Conservation (phyloP, 495 filamentous ascomycete species). For the Tuber indicum region DNA sequence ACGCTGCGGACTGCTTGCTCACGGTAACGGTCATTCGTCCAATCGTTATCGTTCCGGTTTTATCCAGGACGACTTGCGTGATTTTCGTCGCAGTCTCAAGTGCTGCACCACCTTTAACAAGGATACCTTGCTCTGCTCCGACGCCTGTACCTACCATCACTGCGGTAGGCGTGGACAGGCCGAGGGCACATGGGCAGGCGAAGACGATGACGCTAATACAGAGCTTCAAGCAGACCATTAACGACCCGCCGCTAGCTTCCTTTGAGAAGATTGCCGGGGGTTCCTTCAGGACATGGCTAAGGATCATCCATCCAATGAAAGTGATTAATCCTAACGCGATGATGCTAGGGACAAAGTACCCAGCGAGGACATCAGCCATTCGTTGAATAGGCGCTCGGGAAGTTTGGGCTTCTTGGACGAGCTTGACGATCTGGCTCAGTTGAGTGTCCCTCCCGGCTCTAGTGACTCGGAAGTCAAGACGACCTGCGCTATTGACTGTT, state of each 20-base stretch:
- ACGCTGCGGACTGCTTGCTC: constrained; percentile 57
- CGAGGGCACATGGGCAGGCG: constrained; percentile 92
- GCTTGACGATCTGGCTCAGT: constrained; percentile 92
- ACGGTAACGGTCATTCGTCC: constrained; percentile 89
- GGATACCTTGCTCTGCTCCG: constrained; percentile 92
- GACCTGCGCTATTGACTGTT: constrained; percentile 88
- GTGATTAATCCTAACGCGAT: constrained; percentile 76
- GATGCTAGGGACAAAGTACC: constrained; percentile 90
- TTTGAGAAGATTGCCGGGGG: constrained; percentile 87
- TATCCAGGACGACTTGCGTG: constrained; percentile 94
- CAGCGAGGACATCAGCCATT: constrained; percentile 83
- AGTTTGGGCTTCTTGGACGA: constrained; percentile 95
- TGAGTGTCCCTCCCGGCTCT: constrained; percentile 92
- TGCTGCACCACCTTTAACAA: constrained; percentile 92
- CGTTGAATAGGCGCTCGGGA: constrained; percentile 90
- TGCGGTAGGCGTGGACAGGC: constrained; percentile 87
- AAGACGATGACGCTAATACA: constrained; percentile 99
- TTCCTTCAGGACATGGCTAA: constrained; percentile 71
- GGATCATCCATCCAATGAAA: constrained; percentile 88
- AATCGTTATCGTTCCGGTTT: constrained; percentile 91
- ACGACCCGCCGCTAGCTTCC: constrained; percentile 69
- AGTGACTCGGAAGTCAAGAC: constrained; percentile 88
- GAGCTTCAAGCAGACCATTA: constrained; percentile 95
- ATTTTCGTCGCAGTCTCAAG: constrained; percentile 89
- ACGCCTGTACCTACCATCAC: constrained; percentile 98